Conservation (phyloP, 208 protist species). For the Acanthamoeba royreba region DNA sequence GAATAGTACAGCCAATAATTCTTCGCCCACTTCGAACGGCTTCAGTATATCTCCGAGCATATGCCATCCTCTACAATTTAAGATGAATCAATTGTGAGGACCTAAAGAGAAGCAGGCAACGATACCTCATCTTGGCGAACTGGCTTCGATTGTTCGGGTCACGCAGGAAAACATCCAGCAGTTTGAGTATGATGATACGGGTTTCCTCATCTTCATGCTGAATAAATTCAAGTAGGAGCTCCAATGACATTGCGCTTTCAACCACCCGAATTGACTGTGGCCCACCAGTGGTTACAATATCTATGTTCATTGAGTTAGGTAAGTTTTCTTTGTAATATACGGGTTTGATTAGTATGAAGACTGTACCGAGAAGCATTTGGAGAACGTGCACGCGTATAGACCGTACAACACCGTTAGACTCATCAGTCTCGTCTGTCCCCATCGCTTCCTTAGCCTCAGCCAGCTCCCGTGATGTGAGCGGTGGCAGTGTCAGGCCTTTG, state of each 20-base stretch:
- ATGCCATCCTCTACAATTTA: not conserved
- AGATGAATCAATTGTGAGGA: no score
- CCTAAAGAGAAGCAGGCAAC: not conserved
- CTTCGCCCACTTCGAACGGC: not conserved
- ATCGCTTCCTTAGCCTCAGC: no score
- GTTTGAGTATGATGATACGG: constrained; percentile 8
- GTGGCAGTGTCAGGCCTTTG: not conserved
- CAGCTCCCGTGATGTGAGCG: not conserved
- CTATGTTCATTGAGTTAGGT: not conserved
- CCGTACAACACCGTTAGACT: not conserved
- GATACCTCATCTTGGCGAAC: not conserved
- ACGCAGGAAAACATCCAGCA: constrained; percentile 1
- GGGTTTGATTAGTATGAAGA: not conserved
- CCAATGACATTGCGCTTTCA: not conserved
- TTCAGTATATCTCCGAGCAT: constrained; percentile 11
- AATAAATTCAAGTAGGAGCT: not conserved
- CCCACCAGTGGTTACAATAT: not conserved
- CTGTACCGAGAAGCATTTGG: constrained; percentile 6
- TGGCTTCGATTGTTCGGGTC: not conserved
- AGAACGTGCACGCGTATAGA: constrained; percentile 31
- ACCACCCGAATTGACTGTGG: not conserved
- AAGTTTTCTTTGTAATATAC: not conserved
- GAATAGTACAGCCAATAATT: constrained; percentile 30
- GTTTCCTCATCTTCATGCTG: constrained; percentile 24
- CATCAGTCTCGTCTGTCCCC: not conserved